Evolutionary conservation across 192 early-diverging fungal genomes (phyloP), one percentile per base, ranked within the genome.

Genomic region (Neocallimastix lanati): DNA sequence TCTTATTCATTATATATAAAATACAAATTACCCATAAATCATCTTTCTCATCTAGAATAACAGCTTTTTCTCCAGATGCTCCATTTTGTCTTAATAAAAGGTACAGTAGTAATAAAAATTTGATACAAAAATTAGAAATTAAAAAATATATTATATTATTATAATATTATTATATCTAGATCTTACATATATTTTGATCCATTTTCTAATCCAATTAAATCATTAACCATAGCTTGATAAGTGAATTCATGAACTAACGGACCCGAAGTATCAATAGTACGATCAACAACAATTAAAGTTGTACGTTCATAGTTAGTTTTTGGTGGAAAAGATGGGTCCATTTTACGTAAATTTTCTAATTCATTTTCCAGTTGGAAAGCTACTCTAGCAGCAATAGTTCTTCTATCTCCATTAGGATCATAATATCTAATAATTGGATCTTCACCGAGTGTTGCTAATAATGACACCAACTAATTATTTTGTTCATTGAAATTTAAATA

Each of bases 181-280:
- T n/a, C n/a, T 77, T 91, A 94, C 28, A 83, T 79, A 82, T 91
- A 93, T 78, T 92, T 93, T 9, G 50, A 11, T 28, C 84, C 88
- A 76, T 93, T 90, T 78, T 91, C 86, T 28, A 93, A 81, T 4
- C 80, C 80, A 18, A 99, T 82, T 81, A 99, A 84, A 83, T 99
- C 98, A 80, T 96, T 91, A 78, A 94, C 90, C 96, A 98, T 98
- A 3, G 98, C 96, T 84, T 99, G 97, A 81, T 99, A 99, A 1
- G 98, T 98, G 80, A 99, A 98, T 84, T 99, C 98, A 85, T 99
- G 97, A 37, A 98, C 84, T 11, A 98, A 88, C 12, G 98, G 96
- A 7, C 94, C 90, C 79, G 92, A 90, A 76, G 93, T 88, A 84
- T 99, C 98, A 76, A 97, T 89, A 2, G 93, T 92, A 78, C 98